Evolutionary conservation across 148 eudicot species (phyloP), one percentile per base, ranked within the genome.

Genomic region (Rhododendron henanense): DNA sequence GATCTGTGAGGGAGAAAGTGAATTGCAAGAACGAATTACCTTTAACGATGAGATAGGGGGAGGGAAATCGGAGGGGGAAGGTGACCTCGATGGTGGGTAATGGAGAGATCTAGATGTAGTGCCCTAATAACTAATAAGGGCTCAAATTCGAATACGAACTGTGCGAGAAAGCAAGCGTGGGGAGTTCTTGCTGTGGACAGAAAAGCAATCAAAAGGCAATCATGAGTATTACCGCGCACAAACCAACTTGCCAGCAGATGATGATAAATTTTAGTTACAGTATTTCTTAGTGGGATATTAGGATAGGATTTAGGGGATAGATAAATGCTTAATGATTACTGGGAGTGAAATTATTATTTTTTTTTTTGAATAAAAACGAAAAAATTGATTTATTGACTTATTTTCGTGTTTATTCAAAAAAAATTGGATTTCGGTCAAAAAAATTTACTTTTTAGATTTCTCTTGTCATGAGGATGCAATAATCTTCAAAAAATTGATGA

Each of bases 21-120:
- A 55, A 61, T 55, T 55, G 35, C 33, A 55, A 9, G 6, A 35
- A 53, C 19, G 28, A 59, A 69, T 55, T 1, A 82, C 84, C 84
- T 41, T 82, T 4, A n/a, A 37, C 35, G 51, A 41, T 18, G 16
- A 63, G 84, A 82, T 63, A 28, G 75, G 71, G 61, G 33, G 75
- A 82, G 35, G 37, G 50, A 39, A 41, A 55, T 55, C 83, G 71
- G 16, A 14, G n/a, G 18, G 35, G 84, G 7, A 5, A 51, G 14
- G 39, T 11, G 41, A 7, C n/a, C 51, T 39, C 21, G 84, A 10
- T 39, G 37, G 84, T 63, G 28, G 75, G 74, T 59, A 50, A 85
- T 25, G 50, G 83, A 45, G 53, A 82, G 25, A 59, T 59, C 65
- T 55, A 78, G 86, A 78, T 78, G 57, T 77, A n/a, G 74, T 4